Base-by-base conservation (phyloP, 306 rosid species). In the Castanea crenata region DNA sequence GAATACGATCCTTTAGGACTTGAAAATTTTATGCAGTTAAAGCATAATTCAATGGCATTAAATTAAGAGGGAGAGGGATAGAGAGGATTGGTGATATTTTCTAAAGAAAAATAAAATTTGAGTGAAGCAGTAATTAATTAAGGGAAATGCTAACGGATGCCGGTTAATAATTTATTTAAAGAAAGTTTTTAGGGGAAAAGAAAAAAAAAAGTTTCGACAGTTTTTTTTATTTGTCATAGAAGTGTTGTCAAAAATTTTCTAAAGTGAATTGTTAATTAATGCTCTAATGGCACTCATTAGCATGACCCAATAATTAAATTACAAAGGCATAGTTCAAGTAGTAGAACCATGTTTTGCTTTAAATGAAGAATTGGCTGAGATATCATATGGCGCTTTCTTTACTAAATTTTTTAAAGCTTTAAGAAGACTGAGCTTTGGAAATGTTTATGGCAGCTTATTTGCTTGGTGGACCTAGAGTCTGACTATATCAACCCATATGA, bases 401-500 rank as follows among this genome's bases (percentile, higher is more conserved):
- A 3, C 1, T 34, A 31, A 8, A 18, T 16, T 6, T 65, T 65
- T 58, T 23, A 6, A 32, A 65, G 35, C 71, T 32, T 65, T 18
- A 62, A 55, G 52, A 41, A 15, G 31, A 11, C 56, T 84, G 71
- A 80, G 63, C 51, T 8, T 64, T 65, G 32, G 3, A 65, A 51
- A 41, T 73, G 80, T 69, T 71, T 49, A 49, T 79, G 88, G 92
- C 92, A 94, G 98, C 91, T 94, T 82, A 84, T 94, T 81, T 77
- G 93, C 85, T 91, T 94, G 91, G 88, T 92, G 80, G 98, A 94
- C 80, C 80, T 94, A 18, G 98, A 94, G 82, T 94, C 84, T 73
- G 98, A 94, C 87, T 91, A 94, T 74, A 91, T 94, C 84, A 94
- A 94, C 76, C 97, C 98, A 1, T 94, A 89, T 51, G 98, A 94